Evolutionary conservation across 2,329 filamentous ascomycete species (phyloP).

Genomic region (Aspergillus neotritici): DNA sequence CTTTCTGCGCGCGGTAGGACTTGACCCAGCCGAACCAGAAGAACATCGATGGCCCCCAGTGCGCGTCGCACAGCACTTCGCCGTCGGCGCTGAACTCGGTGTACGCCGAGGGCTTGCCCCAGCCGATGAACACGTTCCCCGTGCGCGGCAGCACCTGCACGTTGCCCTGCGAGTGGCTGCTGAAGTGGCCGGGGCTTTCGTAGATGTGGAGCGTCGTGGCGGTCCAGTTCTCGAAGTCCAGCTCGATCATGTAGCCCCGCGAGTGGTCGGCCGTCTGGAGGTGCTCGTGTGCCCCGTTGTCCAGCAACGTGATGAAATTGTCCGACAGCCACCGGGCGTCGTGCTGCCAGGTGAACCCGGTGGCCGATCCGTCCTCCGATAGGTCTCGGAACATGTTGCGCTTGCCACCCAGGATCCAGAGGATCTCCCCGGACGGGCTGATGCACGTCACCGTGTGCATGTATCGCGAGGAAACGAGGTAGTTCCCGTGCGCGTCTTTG

Average conservation of each 20-base stretch:
- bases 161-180: constrained; percentile 10
- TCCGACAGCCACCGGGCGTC: constrained; percentile 25
- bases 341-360: constrained; percentile 26
- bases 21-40: constrained; percentile 45
- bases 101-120: constrained; percentile 47
- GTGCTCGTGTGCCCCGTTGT: constrained; percentile 22
- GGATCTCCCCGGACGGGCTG: constrained; percentile 16
- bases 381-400: constrained; percentile 23
- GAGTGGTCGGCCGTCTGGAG: constrained; percentile 10
- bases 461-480: constrained; percentile 32
- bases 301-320: constrained; percentile 20
- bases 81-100: constrained; percentile 40
- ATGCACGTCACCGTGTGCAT: constrained; percentile 30
- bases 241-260: constrained; percentile 19
- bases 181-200: constrained; percentile 11
- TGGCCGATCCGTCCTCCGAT: constrained; percentile 17
- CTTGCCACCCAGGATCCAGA: constrained; percentile 27
- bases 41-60: constrained; percentile 42
- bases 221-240: constrained; percentile 45
- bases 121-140: constrained; percentile 47
- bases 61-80: constrained; percentile 20
- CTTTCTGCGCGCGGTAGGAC: constrained; percentile 53
- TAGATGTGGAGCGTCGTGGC: constrained; percentile 31
- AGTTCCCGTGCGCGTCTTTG: constrained; percentile 32
- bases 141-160: constrained; percentile 15